Percentiles rank a stretch among this genome's conserved stretches.
phyloP scores from a whole-genome alignment of 2,329 filamentous ascomycete species.

The Neonectria sp. region DNA sequence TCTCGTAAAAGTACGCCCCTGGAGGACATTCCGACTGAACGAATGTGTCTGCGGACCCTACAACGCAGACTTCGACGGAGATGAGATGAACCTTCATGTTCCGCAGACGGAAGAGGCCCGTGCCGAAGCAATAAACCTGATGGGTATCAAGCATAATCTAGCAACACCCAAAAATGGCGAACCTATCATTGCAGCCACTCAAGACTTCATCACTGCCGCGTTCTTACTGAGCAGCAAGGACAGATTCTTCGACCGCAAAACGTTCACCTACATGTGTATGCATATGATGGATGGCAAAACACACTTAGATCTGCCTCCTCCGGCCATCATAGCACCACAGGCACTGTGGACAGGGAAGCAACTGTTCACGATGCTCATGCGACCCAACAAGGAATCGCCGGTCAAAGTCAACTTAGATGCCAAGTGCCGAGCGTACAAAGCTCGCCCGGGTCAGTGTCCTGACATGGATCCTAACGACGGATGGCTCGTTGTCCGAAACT shows the following conservation, averaged over 20 bases:
- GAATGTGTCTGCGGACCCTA: conserved; percentile 99
- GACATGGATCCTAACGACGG: conserved; percentile 90
- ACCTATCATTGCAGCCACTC: conserved; percentile 98
- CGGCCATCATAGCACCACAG: conserved; percentile 87
- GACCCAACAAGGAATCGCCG: conserved; percentile 86
- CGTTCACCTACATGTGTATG: conserved; percentile 90
- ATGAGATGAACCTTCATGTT: conserved; percentile 99
- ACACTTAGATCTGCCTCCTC: conserved; percentile 87
- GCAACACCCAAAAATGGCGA: conserved; percentile 98
- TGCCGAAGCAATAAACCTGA: conserved; percentile 94
- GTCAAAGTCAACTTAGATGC: conserved; percentile 94
- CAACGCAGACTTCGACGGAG: conserved; percentile 98
- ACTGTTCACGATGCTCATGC: conserved; percentile 91
- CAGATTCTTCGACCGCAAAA: conserved; percentile 89
- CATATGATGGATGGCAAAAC: conserved; percentile 91
- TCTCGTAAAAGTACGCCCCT: conserved; percentile 91
- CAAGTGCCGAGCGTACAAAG: conserved; percentile 86
- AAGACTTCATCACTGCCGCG: conserved; percentile 98
- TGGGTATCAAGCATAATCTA: conserved; percentile 98
- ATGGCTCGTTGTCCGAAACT: conserved; percentile 95
- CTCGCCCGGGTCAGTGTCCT: conserved; percentile 69
- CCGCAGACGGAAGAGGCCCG: conserved; percentile 97
- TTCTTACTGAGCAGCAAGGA: conserved; percentile 95
- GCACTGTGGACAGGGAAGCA: conserved; percentile 98
- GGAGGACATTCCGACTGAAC: conserved; percentile 96